Conservation (phyloP, 805 yeast genomes). For the Teunomyces aglyptinius region DNA sequence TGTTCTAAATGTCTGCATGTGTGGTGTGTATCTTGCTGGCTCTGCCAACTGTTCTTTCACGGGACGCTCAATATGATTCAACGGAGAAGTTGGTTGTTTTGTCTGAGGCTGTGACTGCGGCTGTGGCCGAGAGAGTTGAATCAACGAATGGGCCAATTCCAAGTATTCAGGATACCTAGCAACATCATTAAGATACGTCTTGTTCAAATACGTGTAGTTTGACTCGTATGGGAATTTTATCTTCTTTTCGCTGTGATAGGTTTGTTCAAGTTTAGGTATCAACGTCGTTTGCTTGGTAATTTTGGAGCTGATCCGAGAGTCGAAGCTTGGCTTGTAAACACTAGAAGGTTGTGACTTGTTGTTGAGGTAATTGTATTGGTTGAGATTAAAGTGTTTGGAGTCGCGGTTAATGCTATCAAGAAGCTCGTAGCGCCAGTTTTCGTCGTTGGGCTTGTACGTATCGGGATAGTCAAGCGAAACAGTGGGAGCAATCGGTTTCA, state of each 20-base stretch:
- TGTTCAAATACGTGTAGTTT: slow-evolving; percentile 48
- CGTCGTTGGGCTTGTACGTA: slow-evolving; percentile 45
- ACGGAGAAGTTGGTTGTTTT: neutral
- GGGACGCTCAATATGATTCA: neutral
- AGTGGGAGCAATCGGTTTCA: slow-evolving; percentile 39
- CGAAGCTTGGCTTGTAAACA: slow-evolving; percentile 33
- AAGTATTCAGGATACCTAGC: slow-evolving; percentile 48
- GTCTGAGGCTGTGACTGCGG: neutral
- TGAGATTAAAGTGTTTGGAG: slow-evolving; percentile 22
- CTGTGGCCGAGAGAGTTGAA: slow-evolving; percentile 29
- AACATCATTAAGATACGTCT: slow-evolving; percentile 49
- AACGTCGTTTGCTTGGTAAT: slow-evolving; percentile 15
- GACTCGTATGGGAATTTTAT: slow-evolving; percentile 54
- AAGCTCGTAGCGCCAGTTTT: slow-evolving; percentile 43
- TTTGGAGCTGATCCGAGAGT: slow-evolving; percentile 35
- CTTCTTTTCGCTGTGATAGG: slow-evolving; percentile 27
- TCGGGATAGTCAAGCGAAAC: slow-evolving; percentile 44
- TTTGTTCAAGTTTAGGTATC: slow-evolving; percentile 17
- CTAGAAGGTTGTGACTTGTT: slow-evolving; percentile 12
- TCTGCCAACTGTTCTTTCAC: neutral
- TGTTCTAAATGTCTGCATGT: neutral
- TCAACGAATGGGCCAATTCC: slow-evolving; percentile 44
- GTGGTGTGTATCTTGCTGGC: slow-evolving; percentile 1
- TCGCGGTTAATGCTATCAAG: slow-evolving; percentile 32
- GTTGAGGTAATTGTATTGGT: slow-evolving; percentile 29